phyloP scores from a whole-genome alignment of 148 eudicot species.

The Fallopia convolvulus region DNA sequence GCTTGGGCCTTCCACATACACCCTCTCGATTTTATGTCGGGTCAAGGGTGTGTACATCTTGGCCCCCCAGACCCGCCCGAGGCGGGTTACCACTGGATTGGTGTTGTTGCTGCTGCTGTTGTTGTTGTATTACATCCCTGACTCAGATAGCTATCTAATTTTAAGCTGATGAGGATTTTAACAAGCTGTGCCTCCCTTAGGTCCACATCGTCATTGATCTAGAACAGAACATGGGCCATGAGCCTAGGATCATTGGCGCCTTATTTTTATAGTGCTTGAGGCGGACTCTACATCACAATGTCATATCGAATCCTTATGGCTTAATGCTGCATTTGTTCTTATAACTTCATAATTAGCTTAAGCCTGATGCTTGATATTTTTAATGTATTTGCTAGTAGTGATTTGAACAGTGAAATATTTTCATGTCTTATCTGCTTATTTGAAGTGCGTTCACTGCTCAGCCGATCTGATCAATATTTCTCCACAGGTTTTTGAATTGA shows the following conservation, averaged over 20 bases:
- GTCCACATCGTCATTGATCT: neutral
- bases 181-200: neutral
- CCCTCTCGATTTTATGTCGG: no score
- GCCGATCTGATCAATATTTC: conserved; percentile 5
- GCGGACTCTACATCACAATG: neutral
- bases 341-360: neutral
- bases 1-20: no score
- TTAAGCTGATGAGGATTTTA: neutral
- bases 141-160: neutral
- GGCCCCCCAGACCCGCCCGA: no score
- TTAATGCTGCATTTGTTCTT: neutral
- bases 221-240: no score
- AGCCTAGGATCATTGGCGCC: neutral
- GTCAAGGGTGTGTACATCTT: no score
- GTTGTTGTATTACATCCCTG: neutral
- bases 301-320: neutral
- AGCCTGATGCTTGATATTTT: neutral
- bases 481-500: conserved; percentile 67
- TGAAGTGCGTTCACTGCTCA: neutral
- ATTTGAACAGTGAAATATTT: neutral
- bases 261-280: neutral
- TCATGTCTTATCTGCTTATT: neutral
- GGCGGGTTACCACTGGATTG: no score
- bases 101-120: no score
- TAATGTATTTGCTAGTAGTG: neutral